phyloP scores from a whole-genome alignment of 305 asterid genomes.

The Fraxinus albicans region DNA sequence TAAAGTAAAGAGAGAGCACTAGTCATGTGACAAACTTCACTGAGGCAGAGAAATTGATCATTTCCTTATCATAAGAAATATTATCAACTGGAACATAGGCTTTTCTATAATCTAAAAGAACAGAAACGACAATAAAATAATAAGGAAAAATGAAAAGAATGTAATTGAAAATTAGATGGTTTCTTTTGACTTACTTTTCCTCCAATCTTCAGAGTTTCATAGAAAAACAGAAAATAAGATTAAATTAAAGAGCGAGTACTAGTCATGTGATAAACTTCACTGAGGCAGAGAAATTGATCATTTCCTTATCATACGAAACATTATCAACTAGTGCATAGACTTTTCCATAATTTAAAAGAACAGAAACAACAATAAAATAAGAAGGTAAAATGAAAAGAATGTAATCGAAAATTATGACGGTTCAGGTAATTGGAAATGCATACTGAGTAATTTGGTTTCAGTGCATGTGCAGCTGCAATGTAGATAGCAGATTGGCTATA shows the following conservation, averaged over 20 bases:
- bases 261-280: not conserved
- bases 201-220: not conserved
- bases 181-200: not conserved
- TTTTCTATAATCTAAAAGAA: not conserved
- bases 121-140: not conserved
- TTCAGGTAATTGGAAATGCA: constrained; percentile 14
- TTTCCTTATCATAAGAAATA: not conserved
- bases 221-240: not conserved
- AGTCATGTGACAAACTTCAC: not conserved
- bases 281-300: not conserved
- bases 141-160: constrained; percentile 8
- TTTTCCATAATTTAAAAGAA: not conserved
- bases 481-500: constrained; percentile 96
- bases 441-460: constrained; percentile 93
- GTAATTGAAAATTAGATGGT: constrained; percentile 1
- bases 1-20: not conserved
- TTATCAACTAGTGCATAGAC: not conserved
- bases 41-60: not conserved
- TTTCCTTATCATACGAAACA: not conserved
- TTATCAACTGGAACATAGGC: not conserved
- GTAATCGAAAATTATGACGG: not conserved
- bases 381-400: constrained; percentile 7
- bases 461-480: constrained; percentile 96
- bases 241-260: not conserved
- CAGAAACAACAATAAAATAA: not conserved